Base-by-base conservation (phyloP, 108 stramenopile genomes). In the Licmophora abbreviata region DNA sequence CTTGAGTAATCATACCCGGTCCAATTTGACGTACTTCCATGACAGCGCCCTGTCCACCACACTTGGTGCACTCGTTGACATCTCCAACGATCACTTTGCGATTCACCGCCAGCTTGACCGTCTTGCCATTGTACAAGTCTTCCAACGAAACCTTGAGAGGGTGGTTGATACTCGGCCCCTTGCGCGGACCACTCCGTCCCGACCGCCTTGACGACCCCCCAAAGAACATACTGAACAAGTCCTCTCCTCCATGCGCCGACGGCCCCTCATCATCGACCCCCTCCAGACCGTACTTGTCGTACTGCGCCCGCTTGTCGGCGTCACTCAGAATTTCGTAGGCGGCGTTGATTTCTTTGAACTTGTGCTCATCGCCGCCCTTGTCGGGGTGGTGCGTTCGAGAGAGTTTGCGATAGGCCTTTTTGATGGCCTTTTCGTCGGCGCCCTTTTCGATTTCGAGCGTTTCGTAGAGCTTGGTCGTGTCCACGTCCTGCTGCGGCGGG, bases 161-260 rank as follows among this genome's bases (percentile, higher is more conserved):
- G 71, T 97, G 94, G 49, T 93, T 83, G 48, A 95, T 76, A 47
- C 86, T 77, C 15, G 92, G 93, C 8, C 95, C 95, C 73, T 95
- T 95, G 42, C 88, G 80, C 0, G 93, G 94, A 44, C 81, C 93
- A 14, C 69, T 44, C 25, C 54, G 61, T 48, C 73, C 30, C 18
- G 65, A 59, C 24, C 78, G 74, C 8, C 85, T 64, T 12, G 76
- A 65, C 20, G 79, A 85, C 17, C 85, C 85, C 22, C 93, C 97
- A 51, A 96, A 97, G 70, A 99, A 96, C 91, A 95, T 91, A 73
- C 73, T 71, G 67, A 99, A 99, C 51, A 96, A 69, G 57, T 99
- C 96, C 51, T 94, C 95, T 2, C 82, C 86, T 33, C 74, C 77
- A 27, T 29, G 21, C 2, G 70, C 59, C n/a, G 71, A 63, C 33